Percentiles rank a stretch among this genome's conserved stretches.
Conservation (phyloP, 495 filamentous ascomycete genomes). For the Aspergillus kassunensis region DNA sequence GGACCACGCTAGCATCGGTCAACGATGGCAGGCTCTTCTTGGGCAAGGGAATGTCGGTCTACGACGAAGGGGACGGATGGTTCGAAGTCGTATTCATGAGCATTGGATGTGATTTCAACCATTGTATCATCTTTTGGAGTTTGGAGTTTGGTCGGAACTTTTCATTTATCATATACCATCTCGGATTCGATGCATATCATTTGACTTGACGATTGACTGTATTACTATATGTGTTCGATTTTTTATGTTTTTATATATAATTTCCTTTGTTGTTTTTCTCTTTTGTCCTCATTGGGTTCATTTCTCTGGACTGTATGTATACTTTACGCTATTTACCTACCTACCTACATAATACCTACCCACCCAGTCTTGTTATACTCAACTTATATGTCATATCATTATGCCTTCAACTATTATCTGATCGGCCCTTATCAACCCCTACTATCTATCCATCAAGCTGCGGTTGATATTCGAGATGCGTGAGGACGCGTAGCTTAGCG, state of each 20-base stretch:
- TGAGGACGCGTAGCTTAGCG: no score
- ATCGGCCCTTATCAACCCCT: no score
- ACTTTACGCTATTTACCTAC: background rate
- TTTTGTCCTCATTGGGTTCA: constrained; percentile 6
- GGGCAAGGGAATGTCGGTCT: constrained; percentile 56
- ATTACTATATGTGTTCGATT: background rate
- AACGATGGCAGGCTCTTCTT: constrained; percentile 64
- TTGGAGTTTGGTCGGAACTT: background rate
- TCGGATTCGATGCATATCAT: constrained; percentile 3
- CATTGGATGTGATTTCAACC: constrained; percentile 15
- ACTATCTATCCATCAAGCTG: no score
- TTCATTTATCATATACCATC: background rate
- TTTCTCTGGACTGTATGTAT: background rate
- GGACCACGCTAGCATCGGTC: constrained; percentile 61
- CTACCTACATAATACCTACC: background rate
- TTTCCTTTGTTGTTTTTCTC: constrained; percentile 12
- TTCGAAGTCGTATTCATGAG: constrained; percentile 50
- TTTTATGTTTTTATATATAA: constrained; percentile 12
- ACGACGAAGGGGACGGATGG: constrained; percentile 42
- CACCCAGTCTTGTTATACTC: background rate
- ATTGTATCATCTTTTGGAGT: constrained; percentile 4
- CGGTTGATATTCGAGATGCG: no score
- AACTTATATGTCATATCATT: no score
- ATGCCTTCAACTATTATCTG: no score
- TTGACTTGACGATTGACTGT: background rate